Base-by-base conservation (phyloP, 139 green algal species). In the Picochlorum sp. region DNA sequence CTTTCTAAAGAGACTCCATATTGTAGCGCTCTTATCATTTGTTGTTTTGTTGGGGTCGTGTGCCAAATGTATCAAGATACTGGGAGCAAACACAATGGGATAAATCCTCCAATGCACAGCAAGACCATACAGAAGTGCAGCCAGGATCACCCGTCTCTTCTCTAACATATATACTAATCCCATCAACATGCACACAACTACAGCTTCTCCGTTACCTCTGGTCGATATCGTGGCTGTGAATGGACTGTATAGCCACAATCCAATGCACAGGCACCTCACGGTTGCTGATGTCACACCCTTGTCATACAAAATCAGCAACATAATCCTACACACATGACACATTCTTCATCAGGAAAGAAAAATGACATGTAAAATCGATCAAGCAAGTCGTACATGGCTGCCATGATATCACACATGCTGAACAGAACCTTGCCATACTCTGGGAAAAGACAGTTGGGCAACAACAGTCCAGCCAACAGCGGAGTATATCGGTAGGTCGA, bases 181-280 rank as follows among this genome's bases (percentile, higher is more conserved):
- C 58, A 97, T 75, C 62, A 96, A 72, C 74, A 91, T 66, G n/a
- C 85, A 61, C 2, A 75, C 66, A 16, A 87, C 82, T 10, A 97
- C 54, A n/a, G 84, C 73, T 51, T 98, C 92, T 52, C 85, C 90
- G 62, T 71, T 92, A 46, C 92, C 92, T 1, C 92, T 62, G 0
- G 90, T 98, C 24, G 89, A 95, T 59, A 98, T 95, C 18, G 88
- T 83, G 61, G 79, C 70, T 6, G 88, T 95, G 69, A 92, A 95
- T 6, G 92, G 92, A 77, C 96, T 98, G 79, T 89, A 96, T 20
- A 98, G 82, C 92, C 91, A 98, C 2, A 79, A 59, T 4, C 76
- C 65, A 9, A 82, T 28, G 4, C 71, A 58, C 6, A 65, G 16
- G 18, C 47, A 54, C 23, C 47, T 54, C 0, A 24, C 47, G 0